Percentiles rank a stretch among this genome's conserved stretches.
Evolutionary conservation across 768 basidiomycete genomes (phyloP).

Genomic region (Rhodocollybia butyracea): DNA sequence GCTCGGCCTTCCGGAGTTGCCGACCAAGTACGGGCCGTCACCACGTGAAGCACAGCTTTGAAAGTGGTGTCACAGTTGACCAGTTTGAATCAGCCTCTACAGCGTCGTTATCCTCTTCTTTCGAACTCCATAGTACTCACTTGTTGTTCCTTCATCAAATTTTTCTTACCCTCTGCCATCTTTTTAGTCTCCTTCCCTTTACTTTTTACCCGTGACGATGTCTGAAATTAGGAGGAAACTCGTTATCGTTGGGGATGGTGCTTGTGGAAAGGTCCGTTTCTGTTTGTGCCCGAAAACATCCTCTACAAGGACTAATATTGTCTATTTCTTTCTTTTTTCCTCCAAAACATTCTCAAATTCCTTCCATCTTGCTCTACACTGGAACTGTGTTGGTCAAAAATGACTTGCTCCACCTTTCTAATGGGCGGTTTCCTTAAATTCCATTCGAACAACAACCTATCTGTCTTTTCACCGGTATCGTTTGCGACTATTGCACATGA

Average conservation of each 20-base stretch:
- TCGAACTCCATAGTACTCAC: neutral
- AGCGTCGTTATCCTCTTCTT: neutral
- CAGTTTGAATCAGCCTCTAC: neutral
- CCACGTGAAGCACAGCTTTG: too few relatives aligned
- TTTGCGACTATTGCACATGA: too few relatives aligned
- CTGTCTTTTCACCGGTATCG: too few relatives aligned
- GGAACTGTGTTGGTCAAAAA: too few relatives aligned
- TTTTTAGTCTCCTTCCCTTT: conserved; percentile 2
- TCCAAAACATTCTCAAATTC: too few relatives aligned
- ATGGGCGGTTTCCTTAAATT: too few relatives aligned
- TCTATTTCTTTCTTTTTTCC: conserved; percentile 17
- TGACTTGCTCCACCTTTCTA: too few relatives aligned
- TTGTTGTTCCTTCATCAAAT: neutral
- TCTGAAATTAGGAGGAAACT: conserved; percentile 98
- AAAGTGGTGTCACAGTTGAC: conserved; percentile 3
- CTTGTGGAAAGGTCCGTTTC: conserved; percentile 80
- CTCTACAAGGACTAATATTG: conserved; percentile 3
- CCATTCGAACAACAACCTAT: too few relatives aligned
- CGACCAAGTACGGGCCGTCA: too few relatives aligned
- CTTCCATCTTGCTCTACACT: too few relatives aligned
- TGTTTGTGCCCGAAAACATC: conserved; percentile 5
- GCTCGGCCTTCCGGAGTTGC: too few relatives aligned
- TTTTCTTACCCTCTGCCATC: neutral
- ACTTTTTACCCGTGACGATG: conserved; percentile 46
- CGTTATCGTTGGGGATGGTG: conserved; percentile 98